These are phyloP conservation scores for Artomyces pyxidatus DNA, from an alignment of 768 basidiomycete species.

Conservation along the genomic window DNA sequence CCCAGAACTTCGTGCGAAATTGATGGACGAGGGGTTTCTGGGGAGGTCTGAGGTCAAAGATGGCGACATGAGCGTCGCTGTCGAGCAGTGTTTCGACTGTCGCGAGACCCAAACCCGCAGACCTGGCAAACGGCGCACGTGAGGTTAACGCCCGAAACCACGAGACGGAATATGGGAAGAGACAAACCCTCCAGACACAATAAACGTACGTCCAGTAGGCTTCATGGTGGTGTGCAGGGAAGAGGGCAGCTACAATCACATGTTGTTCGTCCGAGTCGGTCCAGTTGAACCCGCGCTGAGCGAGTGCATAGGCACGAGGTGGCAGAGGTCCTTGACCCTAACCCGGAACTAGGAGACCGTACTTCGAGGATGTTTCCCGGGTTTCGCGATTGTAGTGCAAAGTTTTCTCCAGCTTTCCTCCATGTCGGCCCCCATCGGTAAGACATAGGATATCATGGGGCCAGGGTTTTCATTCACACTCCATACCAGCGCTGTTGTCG, in stretches of 20 bases:
- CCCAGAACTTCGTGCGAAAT: conserved; percentile 9
- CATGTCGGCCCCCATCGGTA: conserved; percentile 29
- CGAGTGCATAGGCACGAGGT: no score
- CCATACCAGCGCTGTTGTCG: conserved; percentile 68
- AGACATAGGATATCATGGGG: conserved; percentile 7
- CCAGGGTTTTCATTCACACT: not conserved
- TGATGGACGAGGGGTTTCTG: not conserved
- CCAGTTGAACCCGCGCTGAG: no score
- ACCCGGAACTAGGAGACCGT: no score
- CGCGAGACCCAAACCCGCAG: conserved; percentile 50
- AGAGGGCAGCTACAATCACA: no score
- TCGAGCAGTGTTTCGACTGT: conserved; percentile 41
- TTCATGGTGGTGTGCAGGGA: no score
- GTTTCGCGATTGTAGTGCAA: no score
- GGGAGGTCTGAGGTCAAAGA: conserved; percentile 42
- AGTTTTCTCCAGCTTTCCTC: not conserved
- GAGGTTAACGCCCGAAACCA: not conserved
- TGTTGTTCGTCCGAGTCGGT: no score
- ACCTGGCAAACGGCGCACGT: no score
- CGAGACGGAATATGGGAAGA: not conserved
- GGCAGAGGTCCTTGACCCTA: no score
- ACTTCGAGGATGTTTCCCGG: no score
- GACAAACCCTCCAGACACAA: conserved; percentile 47
- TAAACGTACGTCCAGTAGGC: conserved; percentile 42
- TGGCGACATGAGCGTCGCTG: conserved; percentile 22